A percentile compares a stretch with the other conserved stretches of the same genome.
Evolutionary conservation across 2,329 filamentous ascomycete species (phyloP).

Genomic region (Beauveria rudraprayagi): DNA sequence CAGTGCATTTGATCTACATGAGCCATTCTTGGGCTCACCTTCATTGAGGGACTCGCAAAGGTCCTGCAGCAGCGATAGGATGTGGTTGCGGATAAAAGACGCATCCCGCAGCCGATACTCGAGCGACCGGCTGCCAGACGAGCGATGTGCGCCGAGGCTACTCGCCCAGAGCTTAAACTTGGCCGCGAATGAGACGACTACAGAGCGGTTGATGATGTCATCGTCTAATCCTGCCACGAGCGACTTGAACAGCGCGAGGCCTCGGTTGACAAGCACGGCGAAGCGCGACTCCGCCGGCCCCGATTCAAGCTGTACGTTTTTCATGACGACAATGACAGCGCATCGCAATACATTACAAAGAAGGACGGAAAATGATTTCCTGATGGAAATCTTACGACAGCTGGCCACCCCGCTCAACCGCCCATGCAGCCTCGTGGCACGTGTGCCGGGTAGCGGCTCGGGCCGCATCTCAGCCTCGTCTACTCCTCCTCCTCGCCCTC

Average conservation of each 20-base stretch:
- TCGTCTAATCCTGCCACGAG: too few relatives aligned
- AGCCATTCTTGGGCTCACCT: too few relatives aligned
- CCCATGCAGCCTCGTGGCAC: background rate
- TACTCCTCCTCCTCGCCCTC: too few relatives aligned
- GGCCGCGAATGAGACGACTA: background rate
- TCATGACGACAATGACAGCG: background rate
- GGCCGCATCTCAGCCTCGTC: background rate
- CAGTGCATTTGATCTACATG: too few relatives aligned
- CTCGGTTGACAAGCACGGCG: background rate
- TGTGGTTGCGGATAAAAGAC: slow-evolving; percentile 14
- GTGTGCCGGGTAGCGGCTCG: background rate
- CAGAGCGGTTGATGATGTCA: too few relatives aligned
- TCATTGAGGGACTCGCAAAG: background rate
- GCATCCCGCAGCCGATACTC: slow-evolving; percentile 17
- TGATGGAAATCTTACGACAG: too few relatives aligned
- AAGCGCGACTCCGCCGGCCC: background rate
- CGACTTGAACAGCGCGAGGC: background rate
- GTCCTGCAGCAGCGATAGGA: slow-evolving; percentile 5
- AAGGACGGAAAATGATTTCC: too few relatives aligned
- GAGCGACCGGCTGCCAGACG: slow-evolving; percentile 15
- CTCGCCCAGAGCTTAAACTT: slow-evolving; percentile 17
- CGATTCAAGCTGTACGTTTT: background rate
- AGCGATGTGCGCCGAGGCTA: slow-evolving; percentile 16
- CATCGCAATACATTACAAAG: too few relatives aligned
- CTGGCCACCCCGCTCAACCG: background rate